Conservation (phyloP, 2,329 filamentous ascomycete genomes). For the Pestalotiopsis sp. region DNA sequence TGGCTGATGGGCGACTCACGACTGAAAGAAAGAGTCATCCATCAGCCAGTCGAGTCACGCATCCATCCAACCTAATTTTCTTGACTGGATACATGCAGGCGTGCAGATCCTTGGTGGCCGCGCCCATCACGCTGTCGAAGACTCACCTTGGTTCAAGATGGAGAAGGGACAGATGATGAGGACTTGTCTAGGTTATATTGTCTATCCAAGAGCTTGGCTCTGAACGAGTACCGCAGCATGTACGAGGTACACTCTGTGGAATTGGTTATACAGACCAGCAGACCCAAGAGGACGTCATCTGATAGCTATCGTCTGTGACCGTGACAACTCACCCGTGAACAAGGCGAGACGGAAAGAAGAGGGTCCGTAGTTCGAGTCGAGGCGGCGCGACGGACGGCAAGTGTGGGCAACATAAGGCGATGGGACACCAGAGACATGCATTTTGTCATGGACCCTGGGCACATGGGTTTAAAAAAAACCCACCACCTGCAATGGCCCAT, state of each 20-base stretch:
- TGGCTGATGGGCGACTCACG: background rate
- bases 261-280: background rate
- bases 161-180: no score
- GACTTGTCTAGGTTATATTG: no score
- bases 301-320: background rate
- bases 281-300: background rate
- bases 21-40: background rate
- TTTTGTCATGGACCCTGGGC: background rate
- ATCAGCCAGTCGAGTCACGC: conserved; percentile 4
- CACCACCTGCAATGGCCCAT: background rate
- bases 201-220: no score
- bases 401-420: background rate
- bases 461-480: background rate
- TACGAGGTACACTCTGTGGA: no score
- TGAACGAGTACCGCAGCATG: no score
- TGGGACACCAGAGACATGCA: background rate
- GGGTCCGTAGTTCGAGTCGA: background rate
- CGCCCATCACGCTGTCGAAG: no score
- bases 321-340: background rate
- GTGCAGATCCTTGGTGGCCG: no score
- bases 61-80: background rate
- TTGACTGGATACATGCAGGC: no score
- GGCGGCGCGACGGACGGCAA: background rate
- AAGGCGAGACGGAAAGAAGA: background rate
- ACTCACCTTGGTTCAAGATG: no score